A percentile compares a stretch with the other conserved stretches of the same genome.
phyloP scores from a whole-genome alignment of 2,329 filamentous ascomycete genomes.

The Emmonsia crescens region DNA sequence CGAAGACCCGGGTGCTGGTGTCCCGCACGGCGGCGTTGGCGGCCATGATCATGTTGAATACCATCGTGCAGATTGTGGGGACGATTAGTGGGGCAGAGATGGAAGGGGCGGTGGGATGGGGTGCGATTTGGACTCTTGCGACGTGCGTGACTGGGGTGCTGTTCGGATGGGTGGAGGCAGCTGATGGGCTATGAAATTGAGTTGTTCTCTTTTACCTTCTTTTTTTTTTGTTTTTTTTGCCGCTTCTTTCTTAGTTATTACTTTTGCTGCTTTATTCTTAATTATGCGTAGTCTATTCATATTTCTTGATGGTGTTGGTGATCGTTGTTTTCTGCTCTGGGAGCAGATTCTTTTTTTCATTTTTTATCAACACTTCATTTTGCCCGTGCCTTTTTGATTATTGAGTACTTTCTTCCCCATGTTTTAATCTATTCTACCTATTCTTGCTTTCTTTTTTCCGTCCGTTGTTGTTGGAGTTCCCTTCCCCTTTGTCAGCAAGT shows the following conservation, averaged over 20 bases:
- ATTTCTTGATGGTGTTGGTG: background rate
- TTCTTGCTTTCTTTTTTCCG: background rate
- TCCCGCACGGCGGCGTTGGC: slow-evolving; percentile 48
- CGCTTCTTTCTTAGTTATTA: background rate
- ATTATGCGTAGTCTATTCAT: background rate
- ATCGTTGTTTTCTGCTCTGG: background rate
- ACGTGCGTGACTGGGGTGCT: slow-evolving; percentile 20
- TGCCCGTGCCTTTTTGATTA: background rate
- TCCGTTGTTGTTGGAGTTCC: background rate
- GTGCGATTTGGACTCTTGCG: slow-evolving; percentile 59
- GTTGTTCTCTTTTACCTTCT: background rate
- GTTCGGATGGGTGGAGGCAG: slow-evolving; percentile 32
- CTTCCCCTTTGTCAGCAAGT: background rate
- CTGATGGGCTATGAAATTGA: slow-evolving; percentile 7
- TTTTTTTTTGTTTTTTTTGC: background rate
- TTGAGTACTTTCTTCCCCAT: background rate
- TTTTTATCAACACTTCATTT: background rate
- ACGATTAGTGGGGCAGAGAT: slow-evolving; percentile 61
- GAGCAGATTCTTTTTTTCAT: background rate
- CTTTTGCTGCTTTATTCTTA: background rate
- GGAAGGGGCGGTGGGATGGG: slow-evolving; percentile 60
- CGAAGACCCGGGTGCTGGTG: slow-evolving; percentile 52
- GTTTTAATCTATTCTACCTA: background rate
- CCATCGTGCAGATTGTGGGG: slow-evolving; percentile 53
- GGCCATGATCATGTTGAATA: slow-evolving; percentile 39